A percentile compares a stretch with the other conserved stretches of the same genome.
Evolutionary conservation across 306 rosid species (phyloP).

Genomic region (Betula pendula): DNA sequence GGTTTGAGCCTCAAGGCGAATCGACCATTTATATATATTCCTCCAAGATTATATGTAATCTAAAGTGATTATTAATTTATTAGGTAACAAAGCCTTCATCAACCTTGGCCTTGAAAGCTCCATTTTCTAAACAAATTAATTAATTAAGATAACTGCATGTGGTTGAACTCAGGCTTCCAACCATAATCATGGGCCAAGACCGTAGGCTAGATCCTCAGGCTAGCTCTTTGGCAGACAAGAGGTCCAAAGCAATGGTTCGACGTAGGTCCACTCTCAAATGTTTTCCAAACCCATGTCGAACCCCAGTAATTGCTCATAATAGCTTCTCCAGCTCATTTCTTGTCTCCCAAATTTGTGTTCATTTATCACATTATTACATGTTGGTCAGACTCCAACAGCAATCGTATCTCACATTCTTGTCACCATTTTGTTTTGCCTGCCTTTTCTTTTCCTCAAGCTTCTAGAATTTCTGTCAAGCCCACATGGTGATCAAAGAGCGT

Average conservation of each 20-base stretch:
- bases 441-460: background rate
- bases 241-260: background rate
- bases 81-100: too few relatives aligned
- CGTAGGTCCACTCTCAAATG: constrained; percentile 9
- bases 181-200: constrained; percentile 22
- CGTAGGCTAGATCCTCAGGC: background rate
- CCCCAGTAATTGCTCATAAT: constrained; percentile 3
- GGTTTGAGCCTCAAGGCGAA: too few relatives aligned
- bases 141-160: too few relatives aligned
- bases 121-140: too few relatives aligned
- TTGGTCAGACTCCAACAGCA: background rate
- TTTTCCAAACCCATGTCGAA: background rate
- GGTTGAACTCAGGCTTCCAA: background rate
- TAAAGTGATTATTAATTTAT: too few relatives aligned
- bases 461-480: background rate
- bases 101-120: background rate
- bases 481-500: background rate
- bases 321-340: constrained; percentile 1
- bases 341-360: background rate
- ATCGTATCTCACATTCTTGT: background rate
- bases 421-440: background rate
- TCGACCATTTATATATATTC: too few relatives aligned
- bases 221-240: constrained; percentile 9
- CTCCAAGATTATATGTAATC: too few relatives aligned
- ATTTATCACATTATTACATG: background rate